phyloP scores from a whole-genome alignment of 139 green algal species.

The Tetratostichococcus sp. region DNA sequence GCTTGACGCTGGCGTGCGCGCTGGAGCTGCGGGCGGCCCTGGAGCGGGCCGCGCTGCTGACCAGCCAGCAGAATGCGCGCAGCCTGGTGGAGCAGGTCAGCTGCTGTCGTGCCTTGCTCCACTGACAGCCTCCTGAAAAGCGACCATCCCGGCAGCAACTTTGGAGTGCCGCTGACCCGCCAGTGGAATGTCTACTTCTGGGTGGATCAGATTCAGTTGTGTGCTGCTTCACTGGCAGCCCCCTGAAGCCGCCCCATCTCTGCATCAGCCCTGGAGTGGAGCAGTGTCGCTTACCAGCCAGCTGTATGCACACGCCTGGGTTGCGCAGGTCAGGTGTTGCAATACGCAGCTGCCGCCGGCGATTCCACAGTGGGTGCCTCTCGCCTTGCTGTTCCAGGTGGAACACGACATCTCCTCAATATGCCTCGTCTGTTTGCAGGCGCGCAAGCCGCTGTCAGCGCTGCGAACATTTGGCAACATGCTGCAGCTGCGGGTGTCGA shows the following conservation, averaged over 20 bases:
- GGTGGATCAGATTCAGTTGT: no score
- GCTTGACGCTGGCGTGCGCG: constrained; percentile 45
- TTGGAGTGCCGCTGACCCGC: not conserved
- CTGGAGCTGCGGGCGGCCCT: constrained; percentile 53
- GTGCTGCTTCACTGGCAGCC: no score
- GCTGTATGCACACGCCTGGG: no score
- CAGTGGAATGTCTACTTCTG: no score
- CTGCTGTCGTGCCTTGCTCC: not conserved
- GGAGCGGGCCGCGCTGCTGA: constrained; percentile 26
- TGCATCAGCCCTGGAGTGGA: no score
- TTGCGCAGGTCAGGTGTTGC: no score
- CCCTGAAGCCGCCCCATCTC: no score
- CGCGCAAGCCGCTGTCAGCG: constrained; percentile 44
- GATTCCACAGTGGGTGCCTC: not conserved
- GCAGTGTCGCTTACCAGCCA: no score
- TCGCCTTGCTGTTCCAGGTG: not conserved
- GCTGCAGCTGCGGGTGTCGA: constrained; percentile 48
- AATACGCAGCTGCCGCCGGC: no score
- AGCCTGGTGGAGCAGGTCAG: constrained; percentile 37
- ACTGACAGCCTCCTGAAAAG: no score
- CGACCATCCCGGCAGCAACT: not conserved
- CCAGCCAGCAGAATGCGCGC: constrained; percentile 26
- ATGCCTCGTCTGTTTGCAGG: constrained; percentile 8
- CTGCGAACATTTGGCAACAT: constrained; percentile 61
- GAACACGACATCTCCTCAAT: not conserved